Evolutionary conservation across 805 yeast genomes (phyloP).

Genomic region (Metschnikowia borealis): DNA sequence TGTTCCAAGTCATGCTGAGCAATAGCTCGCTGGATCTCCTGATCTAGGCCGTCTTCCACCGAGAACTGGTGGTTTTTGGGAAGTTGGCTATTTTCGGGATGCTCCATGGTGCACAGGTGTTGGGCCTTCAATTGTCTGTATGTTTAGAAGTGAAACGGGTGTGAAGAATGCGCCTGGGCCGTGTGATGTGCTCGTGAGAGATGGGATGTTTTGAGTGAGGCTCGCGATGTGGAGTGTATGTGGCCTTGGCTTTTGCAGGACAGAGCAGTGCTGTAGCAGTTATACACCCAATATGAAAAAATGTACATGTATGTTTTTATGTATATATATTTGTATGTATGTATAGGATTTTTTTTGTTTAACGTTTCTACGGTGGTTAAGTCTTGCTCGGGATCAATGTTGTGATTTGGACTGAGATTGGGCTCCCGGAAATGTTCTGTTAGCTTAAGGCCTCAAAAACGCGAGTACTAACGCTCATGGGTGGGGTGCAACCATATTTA

Average conservation of each 20-base stretch:
- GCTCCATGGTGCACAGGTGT: not conserved
- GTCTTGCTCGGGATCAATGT: too few species aligned
- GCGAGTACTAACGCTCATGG: too few species aligned
- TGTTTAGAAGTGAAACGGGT: not conserved
- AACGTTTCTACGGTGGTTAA: too few species aligned
- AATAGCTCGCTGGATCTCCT: slow-evolving; percentile 19
- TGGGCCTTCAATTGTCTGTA: not conserved
- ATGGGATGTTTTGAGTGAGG: slow-evolving; percentile 1
- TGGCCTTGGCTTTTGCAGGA: not conserved
- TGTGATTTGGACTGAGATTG: too few species aligned
- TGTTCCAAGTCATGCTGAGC: slow-evolving; percentile 21
- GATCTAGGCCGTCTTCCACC: slow-evolving; percentile 20
- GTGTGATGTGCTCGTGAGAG: not conserved
- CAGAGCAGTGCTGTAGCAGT: not conserved
- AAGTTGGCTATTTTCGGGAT: not conserved
- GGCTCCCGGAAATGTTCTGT: too few species aligned
- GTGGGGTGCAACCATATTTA: too few species aligned
- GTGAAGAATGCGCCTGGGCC: not conserved
- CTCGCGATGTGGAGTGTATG: slow-evolving; percentile 3
- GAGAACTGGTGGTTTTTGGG: slow-evolving; percentile 12
- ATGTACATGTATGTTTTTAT: too few species aligned
- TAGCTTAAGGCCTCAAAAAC: too few species aligned
- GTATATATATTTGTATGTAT: too few species aligned
- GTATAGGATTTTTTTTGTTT: too few species aligned
- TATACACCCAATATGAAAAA: too few species aligned